These are phyloP conservation scores for Thelephora ganbajun DNA, from an alignment of 768 basidiomycete species.

Conservation along the genomic window DNA sequence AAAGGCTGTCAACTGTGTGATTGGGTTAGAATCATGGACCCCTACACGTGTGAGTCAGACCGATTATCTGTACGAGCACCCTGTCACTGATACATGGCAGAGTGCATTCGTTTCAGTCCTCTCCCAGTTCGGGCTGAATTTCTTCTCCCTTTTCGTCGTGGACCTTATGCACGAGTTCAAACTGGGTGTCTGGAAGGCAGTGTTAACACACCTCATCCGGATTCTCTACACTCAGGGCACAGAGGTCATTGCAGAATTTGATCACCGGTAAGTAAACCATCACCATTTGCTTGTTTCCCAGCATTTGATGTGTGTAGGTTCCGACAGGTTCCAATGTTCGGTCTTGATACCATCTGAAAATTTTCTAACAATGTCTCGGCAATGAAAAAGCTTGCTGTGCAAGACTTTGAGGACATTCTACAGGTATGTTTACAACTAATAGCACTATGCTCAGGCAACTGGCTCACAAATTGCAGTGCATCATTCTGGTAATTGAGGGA, in stretches of 20 bases:
- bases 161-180: constrained; percentile 24
- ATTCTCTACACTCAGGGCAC: constrained; percentile 8
- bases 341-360: constrained; percentile 10
- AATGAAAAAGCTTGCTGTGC: constrained; percentile 16
- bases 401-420: constrained; percentile 17
- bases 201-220: constrained; percentile 15
- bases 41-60: no score
- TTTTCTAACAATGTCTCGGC: constrained; percentile 13
- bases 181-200: constrained; percentile 20
- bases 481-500: constrained; percentile 25
- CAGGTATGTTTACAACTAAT: constrained; percentile 6
- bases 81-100: no score
- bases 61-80: no score
- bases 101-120: constrained; percentile 17
- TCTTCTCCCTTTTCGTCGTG: no score
- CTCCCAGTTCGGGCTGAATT: no score
- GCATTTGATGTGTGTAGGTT: constrained; percentile 5
- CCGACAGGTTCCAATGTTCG: constrained; percentile 11
- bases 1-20: no score
- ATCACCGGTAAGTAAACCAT: constrained; percentile 3
- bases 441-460: background rate
- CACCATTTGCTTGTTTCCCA: background rate
- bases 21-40: no score
- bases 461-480: constrained; percentile 15
- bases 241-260: constrained; percentile 1